phyloP scores from a whole-genome alignment of 495 filamentous ascomycete species.

The Xylona heveae region DNA sequence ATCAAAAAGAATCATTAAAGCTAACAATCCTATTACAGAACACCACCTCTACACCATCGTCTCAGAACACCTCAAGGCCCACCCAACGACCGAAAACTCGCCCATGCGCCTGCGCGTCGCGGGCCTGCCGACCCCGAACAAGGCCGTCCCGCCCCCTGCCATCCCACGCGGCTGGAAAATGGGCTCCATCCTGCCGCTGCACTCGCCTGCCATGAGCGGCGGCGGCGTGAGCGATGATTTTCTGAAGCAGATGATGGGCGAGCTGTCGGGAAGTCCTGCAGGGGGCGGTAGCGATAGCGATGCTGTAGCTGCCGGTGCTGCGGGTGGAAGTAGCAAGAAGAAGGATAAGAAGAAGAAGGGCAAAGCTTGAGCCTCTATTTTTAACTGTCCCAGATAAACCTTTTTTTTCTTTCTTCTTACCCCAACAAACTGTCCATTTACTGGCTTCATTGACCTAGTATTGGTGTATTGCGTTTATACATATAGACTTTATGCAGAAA shows the following conservation, averaged over 20 bases:
- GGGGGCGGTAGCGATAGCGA: conserved; percentile 18
- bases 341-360: conserved; percentile 26
- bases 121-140: conserved; percentile 40
- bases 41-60: conserved; percentile 70
- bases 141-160: conserved; percentile 45
- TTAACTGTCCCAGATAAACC: no score
- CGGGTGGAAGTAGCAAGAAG: conserved; percentile 23
- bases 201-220: conserved; percentile 72
- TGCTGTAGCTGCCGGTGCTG: no score
- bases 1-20: not conserved
- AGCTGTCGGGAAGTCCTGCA: conserved; percentile 48
- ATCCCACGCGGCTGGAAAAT: conserved; percentile 90
- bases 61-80: conserved; percentile 43
- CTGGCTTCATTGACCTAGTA: no score
- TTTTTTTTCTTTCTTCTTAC: no score
- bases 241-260: conserved; percentile 91
- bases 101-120: conserved; percentile 44
- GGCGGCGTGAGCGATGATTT: conserved; percentile 93
- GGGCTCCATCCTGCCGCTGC: conserved; percentile 57
- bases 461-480: no score
- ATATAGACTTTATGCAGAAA: no score
- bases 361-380: conserved; percentile 19
- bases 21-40: conserved; percentile 23
- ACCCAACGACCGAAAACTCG: conserved; percentile 54
- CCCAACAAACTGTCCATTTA: no score